Evolutionary conservation across 2,329 filamentous ascomycete species (phyloP).

Genomic region (Xylariaceae sp.): DNA sequence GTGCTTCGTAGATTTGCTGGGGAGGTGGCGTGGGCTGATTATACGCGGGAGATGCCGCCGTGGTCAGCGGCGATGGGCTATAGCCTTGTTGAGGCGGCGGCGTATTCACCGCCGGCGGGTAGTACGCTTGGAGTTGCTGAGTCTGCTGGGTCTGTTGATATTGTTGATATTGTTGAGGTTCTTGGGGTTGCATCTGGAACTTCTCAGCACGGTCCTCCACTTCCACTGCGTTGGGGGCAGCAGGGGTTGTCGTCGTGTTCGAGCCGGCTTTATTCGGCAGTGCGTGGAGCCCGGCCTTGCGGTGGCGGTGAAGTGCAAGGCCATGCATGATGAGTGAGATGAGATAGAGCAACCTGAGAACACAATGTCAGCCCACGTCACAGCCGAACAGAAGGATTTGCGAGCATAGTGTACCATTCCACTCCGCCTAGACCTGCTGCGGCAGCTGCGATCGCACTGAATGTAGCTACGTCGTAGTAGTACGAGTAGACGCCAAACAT

Average conservation of each 20-base stretch:
- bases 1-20: neutral
- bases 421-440: constrained; percentile 38
- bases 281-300: constrained; percentile 37
- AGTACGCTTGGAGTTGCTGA: constrained; percentile 5
- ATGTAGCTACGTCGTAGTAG: constrained; percentile 21
- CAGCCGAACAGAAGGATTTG: neutral
- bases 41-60: neutral
- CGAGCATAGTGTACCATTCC: constrained; percentile 35
- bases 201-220: constrained; percentile 20
- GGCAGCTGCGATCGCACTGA: constrained; percentile 29
- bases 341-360: constrained; percentile 38
- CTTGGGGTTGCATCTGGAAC: constrained; percentile 25
- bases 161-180: constrained; percentile 15
- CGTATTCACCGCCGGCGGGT: no score
- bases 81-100: constrained; percentile 1
- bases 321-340: constrained; percentile 37
- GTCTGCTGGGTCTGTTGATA: constrained; percentile 6
- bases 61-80: neutral
- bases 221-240: neutral
- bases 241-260: neutral
- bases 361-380: constrained; percentile 6
- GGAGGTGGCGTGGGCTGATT: constrained; percentile 2
- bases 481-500: constrained; percentile 19
- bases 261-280: constrained; percentile 24
- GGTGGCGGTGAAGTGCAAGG: constrained; percentile 39